Base-by-base conservation (phyloP, 2,329 filamentous ascomycete species). In the Claviceps sp. region DNA sequence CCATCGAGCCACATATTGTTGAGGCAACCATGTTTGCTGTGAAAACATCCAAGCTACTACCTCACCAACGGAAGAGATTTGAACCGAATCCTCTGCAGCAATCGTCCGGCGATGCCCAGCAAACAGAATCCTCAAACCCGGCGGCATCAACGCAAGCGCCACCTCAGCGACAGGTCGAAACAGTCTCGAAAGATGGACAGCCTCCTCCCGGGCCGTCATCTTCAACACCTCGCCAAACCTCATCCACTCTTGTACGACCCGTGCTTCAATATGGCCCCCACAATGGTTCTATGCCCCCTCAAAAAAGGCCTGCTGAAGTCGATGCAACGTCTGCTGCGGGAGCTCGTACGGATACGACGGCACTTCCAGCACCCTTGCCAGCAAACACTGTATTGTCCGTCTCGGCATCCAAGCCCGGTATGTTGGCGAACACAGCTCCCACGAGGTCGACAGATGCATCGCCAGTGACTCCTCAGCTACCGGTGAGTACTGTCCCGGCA, bases 1-100 rank as follows among this genome's bases (percentile, higher is more conserved):
- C 80, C 22, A 80, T 90, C 54, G 87, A 90, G 64, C 88, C 88
- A 45, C 86, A 93, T 62, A 78, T 86, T 44, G 80, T 93, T 58
- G 85, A 89, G 57, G 86, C 85, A 16, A 83, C 78, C 46, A 79
- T 89, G 71, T 89, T 77, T 61, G 77, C 78, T 20, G 80, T 88
- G 53, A 85, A 86, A 61, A 82, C 85, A 50, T 72, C 76, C 7
- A 80, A 78, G 56, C 72, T 61, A 23, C 66, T 70, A 39, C 66
- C 69, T 23, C 68, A 66, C 54, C 68, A 61, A 46, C 60, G 53
- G 52, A 57, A 42, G 20, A 52, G 46, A 40, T 52, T 55, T 48
- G 44, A 53, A 26, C 53, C 56, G n/a, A 51, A 50, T n/a, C 52
- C 54, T 36, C 39, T 47, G 14, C 53, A 53, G 17, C 48, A 50